Conservation (phyloP, 176 grass and related monocot species). For the Musa beccarii region DNA sequence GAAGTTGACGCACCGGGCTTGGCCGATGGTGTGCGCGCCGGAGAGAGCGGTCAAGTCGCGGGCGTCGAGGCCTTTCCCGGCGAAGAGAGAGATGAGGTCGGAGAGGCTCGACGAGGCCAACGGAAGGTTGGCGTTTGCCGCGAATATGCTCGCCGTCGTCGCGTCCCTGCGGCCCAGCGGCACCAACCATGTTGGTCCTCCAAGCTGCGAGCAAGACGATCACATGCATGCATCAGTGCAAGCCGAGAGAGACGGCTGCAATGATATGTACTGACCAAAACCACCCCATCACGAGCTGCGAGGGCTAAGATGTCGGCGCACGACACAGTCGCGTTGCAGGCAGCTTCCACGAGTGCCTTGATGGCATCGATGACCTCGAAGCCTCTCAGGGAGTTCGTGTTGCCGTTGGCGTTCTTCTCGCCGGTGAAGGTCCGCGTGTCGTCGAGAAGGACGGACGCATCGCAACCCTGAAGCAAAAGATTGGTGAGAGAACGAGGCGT, state of each 20-base stretch:
- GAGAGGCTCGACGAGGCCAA: constrained; percentile 27
- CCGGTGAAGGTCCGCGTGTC: background rate
- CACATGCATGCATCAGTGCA: too few relatives aligned
- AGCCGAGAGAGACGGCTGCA: too few relatives aligned
- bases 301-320: constrained; percentile 17
- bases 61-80: constrained; percentile 39
- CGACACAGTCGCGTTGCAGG: constrained; percentile 8
- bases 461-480: constrained; percentile 1
- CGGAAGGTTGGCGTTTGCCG: constrained; percentile 49
- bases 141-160: constrained; percentile 40
- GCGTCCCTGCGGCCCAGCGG: constrained; percentile 46
- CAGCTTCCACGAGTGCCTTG: constrained; percentile 5
- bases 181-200: constrained; percentile 53
- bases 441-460: constrained; percentile 5
- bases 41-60: constrained; percentile 61
- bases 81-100: constrained; percentile 36
- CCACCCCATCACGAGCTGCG: background rate
- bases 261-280: background rate
- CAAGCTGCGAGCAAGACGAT: constrained; percentile 28
- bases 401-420: background rate
- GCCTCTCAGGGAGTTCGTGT: background rate
- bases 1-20: constrained; percentile 38
- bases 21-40: constrained; percentile 58
- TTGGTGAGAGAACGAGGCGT: too few relatives aligned
- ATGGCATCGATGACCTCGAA: constrained; percentile 12